Base-by-base conservation (phyloP, 129 eudicot species). In the Tagetes erecta region DNA sequence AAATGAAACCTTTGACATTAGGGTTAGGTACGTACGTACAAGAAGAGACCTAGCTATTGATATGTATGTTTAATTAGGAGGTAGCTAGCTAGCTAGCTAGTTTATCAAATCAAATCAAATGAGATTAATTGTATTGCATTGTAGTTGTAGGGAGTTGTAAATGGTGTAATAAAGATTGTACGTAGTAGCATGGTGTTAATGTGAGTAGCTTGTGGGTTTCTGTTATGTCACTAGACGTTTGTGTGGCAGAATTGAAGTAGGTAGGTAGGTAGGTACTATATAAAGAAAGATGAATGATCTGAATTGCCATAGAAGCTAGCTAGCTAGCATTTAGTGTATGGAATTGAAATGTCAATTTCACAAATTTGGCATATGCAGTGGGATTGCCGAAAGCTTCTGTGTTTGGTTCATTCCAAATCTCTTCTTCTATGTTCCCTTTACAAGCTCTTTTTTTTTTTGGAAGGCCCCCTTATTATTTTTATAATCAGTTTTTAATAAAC, bases 261-360 rank as follows among this genome's bases (percentile, higher is more conserved):
- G 67, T 64, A 71, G 27, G 67, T 64, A 71, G 50, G 62, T 27
- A 27, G 8, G 59, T 53, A 71, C 78, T 72, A 79, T 64, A 72
- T 78, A 42, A 71, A 78, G 82, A 71, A 78, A 78, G 67, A 71
- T 79, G 83, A 79, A 79, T 64, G 83, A 79, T 79, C 83, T 79
- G 83, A 72, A 79, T 79, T 79, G 83, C 83, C 39, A 79, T 72
- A 79, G 83, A 79, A 57, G 27, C 27, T 20, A 57, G 27, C 27
- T 20, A 57, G 73, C 74, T 79, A 72, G 74, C 83, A 79, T 72
- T 79, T 79, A 72, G 74, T 79, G 74, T 20, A 65, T 13, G 83
- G 83, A 79, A 79, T 79, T 79, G 83, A 79, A 79, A 79, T 58
- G 83, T 79, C 83, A 1, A 72, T 79, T 79, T 79, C 83, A 79